These are phyloP conservation scores for Colletotrichum siamense DNA, from an alignment of 2,329 filamentous ascomycete species.

Conservation along the genomic window DNA sequence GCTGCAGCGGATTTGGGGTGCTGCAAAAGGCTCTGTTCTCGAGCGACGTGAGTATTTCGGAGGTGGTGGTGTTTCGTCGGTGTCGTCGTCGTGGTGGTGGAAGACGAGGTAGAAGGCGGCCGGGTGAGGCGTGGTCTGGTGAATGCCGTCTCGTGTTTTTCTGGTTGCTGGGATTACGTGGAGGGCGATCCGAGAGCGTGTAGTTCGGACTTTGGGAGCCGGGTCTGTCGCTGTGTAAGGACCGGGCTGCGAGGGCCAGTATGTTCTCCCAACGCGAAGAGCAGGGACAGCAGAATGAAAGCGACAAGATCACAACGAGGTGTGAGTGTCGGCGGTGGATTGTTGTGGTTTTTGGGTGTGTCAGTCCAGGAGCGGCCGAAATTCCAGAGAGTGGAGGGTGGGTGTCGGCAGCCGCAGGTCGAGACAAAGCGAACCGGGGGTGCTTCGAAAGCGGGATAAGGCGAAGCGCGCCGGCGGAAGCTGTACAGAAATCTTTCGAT, in stretches of 20 bases:
- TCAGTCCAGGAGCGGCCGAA: slow-evolving; percentile 16
- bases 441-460: slow-evolving; percentile 6
- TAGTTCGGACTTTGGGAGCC: not conserved
- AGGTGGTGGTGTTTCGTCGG: not conserved
- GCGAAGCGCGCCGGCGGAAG: not conserved
- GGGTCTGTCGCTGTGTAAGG: not conserved
- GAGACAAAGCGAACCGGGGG: slow-evolving; percentile 17
- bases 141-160: slow-evolving; percentile 18
- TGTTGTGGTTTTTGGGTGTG: slow-evolving; percentile 18
- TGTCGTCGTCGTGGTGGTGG: not conserved
- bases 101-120: not conserved
- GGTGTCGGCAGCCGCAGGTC: slow-evolving; percentile 14
- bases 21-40: not conserved
- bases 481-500: not conserved
- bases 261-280: not conserved
- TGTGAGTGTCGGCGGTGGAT: slow-evolving; percentile 7
- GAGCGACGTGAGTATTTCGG: not conserved
- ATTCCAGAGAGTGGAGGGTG: slow-evolving; percentile 22
- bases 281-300: not conserved
- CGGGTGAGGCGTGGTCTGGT: not conserved
- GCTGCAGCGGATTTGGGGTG: not conserved
- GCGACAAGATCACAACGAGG: not conserved
- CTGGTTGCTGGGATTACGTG: slow-evolving; percentile 8
- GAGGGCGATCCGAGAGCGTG: not conserved
- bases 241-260: not conserved